Base-by-base conservation (phyloP, 2,329 filamentous ascomycete genomes). In the Aspergillus sojae region DNA sequence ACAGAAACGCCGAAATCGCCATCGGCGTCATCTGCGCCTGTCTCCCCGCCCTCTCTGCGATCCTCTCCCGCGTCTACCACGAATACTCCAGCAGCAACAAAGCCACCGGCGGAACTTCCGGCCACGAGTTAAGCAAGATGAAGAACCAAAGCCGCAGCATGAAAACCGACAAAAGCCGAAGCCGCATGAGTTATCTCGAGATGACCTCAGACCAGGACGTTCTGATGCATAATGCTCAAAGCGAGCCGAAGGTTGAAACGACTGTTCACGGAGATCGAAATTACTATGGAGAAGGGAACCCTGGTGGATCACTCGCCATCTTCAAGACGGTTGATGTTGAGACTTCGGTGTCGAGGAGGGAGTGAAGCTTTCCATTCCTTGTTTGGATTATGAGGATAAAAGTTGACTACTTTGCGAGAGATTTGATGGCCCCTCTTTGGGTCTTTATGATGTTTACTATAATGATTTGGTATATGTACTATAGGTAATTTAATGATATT, bases 21-120 rank as follows among this genome's bases (percentile, higher is more conserved):
- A 74, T 79, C 46, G 78, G 76, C 12, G 77, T 80, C 34, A 75
- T 80, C 45, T 79, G 77, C 64, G 77, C 77, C 41, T 80, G 77
- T 45, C 74, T 80, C 7, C 78, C 78, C 5, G 73, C 77, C 11
- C 71, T 79, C 56, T 77, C 77, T 0, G 73, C 75, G 7, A 66
- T 80, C 28, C 59, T 76, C 57, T 72, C 67, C 52, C 73, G 71
- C 26, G 74, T 79, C 64, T 68, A 75, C 55, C 75, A 65, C 52
- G 72, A 74, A 64, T 72, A 71, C 64, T 70, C 71, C 21, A 70
- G 62, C 60, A 68, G 68, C 48, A 71, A 69, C 58, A 62, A 57
- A 12, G 67, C 70, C 39, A 55, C 48, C 19, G n/a, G n/a, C 6
- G 34, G 58, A 16, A 55, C 62, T n/a, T 72, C 70, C 2, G 57